Base-by-base conservation (phyloP, 2,329 filamentous ascomycete species). In the Hymenoscyphus scutula region DNA sequence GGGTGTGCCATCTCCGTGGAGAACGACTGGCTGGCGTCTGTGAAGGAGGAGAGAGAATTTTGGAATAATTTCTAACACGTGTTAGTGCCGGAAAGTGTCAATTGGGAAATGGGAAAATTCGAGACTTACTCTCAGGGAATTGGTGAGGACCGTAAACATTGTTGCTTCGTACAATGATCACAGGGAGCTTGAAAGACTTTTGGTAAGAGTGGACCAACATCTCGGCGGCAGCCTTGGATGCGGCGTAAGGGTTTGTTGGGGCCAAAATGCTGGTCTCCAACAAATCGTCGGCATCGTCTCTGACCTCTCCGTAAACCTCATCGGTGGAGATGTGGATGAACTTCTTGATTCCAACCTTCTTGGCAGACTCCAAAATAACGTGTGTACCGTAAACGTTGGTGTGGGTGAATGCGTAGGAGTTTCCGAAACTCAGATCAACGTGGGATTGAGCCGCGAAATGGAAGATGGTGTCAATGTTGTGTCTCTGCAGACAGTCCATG, bases 391-490 rank as follows among this genome's bases (percentile, higher is more conserved):
- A 89, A 15, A 93, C 90, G 69, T 94, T 95, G 62, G 88, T 92
- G 69, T 88, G 86, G 0, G 89, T 93, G 76, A 94, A 94, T 59
- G 86, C 83, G 74, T 91, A 91, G 10, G 89, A 91, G 77, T 94
- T 92, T 58, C 89, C 89, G 71, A 95, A 95, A 73, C 88, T 91
- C 70, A 92, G 76, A 71, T 94, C 90, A 58, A 95, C 91, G 73
- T 94, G 90, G 7, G 89, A 91, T 76, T 92, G 89, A n/a, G 91
- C 91, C 2, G 91, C 91, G 71, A 95, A 92, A 75, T 94, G 90
- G 75, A 94, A 86, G 65, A 95, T 82, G 59, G 89, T 92, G 74
- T 94, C 91, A 70, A 94, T 89, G 37, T 84, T 82, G 77, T 91
- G 81, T 64, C 85, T 82, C 74, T 89, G 82, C 72, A 94, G 82